Base-by-base conservation (phyloP, 1,284 basidiomycete species). In the Austroboletus sp. region DNA sequence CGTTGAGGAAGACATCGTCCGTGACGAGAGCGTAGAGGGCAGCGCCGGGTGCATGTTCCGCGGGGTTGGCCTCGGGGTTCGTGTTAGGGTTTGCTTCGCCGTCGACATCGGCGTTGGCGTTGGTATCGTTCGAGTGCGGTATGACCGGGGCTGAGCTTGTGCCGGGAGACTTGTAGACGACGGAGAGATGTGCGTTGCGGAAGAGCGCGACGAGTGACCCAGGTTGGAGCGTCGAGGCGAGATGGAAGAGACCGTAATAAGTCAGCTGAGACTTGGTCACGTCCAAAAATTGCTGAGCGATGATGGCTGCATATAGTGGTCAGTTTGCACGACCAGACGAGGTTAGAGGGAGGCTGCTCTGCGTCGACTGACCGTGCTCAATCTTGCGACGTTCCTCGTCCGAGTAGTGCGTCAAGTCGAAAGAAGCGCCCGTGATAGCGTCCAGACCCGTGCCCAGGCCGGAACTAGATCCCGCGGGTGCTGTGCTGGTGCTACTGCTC, bases 131-230 rank as follows among this genome's bases (percentile, higher is more conserved):
- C 6, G 50, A 4, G 12, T 11, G 9, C 19, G 48, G n/a, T 11
- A n/a, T 11, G 46, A 19, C 13, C 5, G 17, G 6, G 37, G 9
- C 37, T 16, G 26, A 13, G 2, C 3, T 15, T 16, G 31, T 29
- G 4, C 46, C 51, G 0, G 39, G 37, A 2, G 73, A 70, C 57
- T 85, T 88, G 72, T 91, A 88, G 0, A 96, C 70, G 4, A 94
- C 90, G 0, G 85, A 84, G 9, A 96, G 79, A 57, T 95, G 92
- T 0, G 89, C 89, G 66, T 83, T 90, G 48, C 92, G 81, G 73
- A 94, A 95, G 46, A 94, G 77, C 2, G 88, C 85, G 21, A 82
- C 80, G 21, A 88, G 78, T 3, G 78, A 66, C 15, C 76, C 74
- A 0, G 79, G 74, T 23, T 69, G 55, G 48, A 82, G 66, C 3